Base-by-base conservation (phyloP, 768 basidiomycete species). In the Imleria badia region DNA sequence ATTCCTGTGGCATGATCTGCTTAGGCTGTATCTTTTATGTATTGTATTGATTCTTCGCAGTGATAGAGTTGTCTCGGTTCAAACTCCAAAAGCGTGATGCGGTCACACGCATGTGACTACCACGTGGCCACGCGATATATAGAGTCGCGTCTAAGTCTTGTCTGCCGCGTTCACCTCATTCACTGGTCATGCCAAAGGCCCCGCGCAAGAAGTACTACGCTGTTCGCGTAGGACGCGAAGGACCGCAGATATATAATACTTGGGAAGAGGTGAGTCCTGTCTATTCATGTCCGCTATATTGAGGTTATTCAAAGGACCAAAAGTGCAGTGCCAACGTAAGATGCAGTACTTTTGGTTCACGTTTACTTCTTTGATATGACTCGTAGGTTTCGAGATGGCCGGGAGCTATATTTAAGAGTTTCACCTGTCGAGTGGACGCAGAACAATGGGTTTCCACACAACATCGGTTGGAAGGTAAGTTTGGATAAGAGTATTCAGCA, bases 251-350 rank as follows among this genome's bases (percentile, higher is more conserved):
- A 15, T 87, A 84, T 45, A 61, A 66, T 1, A 76, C 73, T 14
- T 88, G 87, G 87, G 75, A 79, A 23, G 81, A 86, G 72, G 87
- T 82, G 59, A 53, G 76, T 66, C 48, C 17, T 34, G 26, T 4
- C 29, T 12, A 7, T 36, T 6, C 20, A 11, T 4, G 20, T 54
- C 39, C 34, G 20, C 20, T 19, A 13, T 29, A 15, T 44, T 33
- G 15, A 53, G 17, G 23, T 62, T 35, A 30, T 26, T 39, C 20
- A 40, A 30, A 19, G 13, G 41, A 44, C 15, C 26, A 34, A 50
- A 57, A 83, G 83, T 82, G 81, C 56, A 77, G 75, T 33, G 64
- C 66, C 13, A 80, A 79, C 51, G 83, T 80, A 59, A 52, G 53
- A 26, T 45, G 13, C 12, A 26, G 29, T 26, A n/a, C n/a, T 26